A percentile compares a stretch with the other conserved stretches of the same genome.
These are phyloP conservation scores for Aspergillus ochraceus DNA, from an alignment of 2,329 filamentous ascomycete species.

Conservation along the genomic window DNA sequence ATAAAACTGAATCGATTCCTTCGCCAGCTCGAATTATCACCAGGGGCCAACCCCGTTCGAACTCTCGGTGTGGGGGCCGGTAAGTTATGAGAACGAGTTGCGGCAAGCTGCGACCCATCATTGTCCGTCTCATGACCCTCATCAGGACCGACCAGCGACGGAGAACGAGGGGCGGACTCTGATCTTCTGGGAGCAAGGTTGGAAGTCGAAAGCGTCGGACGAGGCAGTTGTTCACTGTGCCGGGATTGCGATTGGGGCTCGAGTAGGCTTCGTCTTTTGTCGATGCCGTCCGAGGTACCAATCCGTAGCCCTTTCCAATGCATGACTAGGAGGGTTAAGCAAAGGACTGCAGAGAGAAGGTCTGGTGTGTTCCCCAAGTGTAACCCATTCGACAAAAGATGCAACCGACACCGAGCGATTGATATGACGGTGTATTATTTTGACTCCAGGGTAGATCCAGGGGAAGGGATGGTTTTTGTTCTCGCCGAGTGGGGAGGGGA, in stretches of 20 bases:
- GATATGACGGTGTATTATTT: neutral
- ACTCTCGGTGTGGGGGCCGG: constrained; percentile 17
- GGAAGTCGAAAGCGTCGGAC: constrained; percentile 30
- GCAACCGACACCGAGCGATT: constrained; percentile 5
- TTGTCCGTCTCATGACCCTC: constrained; percentile 14
- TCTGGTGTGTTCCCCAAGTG: constrained; percentile 5
- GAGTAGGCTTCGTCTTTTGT: constrained; percentile 35
- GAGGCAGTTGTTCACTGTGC: constrained; percentile 39
- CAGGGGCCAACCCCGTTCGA: constrained; percentile 15
- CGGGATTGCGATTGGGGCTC: constrained; percentile 30
- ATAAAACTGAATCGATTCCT: constrained; percentile 65
- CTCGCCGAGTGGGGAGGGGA: neutral
- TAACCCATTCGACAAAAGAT: constrained; percentile 21
- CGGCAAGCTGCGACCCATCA: constrained; percentile 13
- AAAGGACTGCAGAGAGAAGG: constrained; percentile 17
- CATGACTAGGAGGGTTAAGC: constrained; percentile 31
- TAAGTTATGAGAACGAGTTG: constrained; percentile 16
- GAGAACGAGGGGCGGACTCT: constrained; percentile 35
- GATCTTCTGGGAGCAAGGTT: constrained; percentile 33
- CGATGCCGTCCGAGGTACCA: constrained; percentile 32
- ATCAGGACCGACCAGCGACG: constrained; percentile 18
- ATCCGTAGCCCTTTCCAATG: constrained; percentile 43
- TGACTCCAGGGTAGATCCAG: neutral
- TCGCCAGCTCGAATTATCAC: constrained; percentile 27
- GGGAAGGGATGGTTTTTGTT: neutral